These are phyloP conservation scores for Boletus hoseneyae DNA, from an alignment of 1,284 basidiomycete genomes.

Conservation along the genomic window DNA sequence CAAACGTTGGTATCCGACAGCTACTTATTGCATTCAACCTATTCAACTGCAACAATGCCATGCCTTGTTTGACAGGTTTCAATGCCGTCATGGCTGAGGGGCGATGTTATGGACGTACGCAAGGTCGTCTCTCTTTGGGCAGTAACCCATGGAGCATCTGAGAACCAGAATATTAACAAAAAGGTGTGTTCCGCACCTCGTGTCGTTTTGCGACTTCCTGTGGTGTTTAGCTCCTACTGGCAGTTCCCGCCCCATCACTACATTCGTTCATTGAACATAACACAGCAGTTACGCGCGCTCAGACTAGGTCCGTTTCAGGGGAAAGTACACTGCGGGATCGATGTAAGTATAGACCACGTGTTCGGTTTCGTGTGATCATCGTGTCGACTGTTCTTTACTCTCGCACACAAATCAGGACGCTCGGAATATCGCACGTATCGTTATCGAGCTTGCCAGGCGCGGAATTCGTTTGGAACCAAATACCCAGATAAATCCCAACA, in stretches of 20 bases:
- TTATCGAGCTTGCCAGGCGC: constrained; percentile 68
- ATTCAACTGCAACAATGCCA: constrained; percentile 19
- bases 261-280: constrained; percentile 53
- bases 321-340: constrained; percentile 82
- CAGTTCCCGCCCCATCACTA: constrained; percentile 18
- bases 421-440: constrained; percentile 78
- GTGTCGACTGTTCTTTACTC: constrained; percentile 10
- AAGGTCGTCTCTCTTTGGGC: constrained; percentile 50
- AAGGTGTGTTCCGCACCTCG: constrained; percentile 21
- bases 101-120: constrained; percentile 69
- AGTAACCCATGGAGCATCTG: constrained; percentile 19
- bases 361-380: constrained; percentile 15
- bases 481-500: constrained; percentile 60
- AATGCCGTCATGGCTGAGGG: constrained; percentile 67
- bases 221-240: constrained; percentile 13
- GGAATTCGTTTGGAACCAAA: constrained; percentile 72
- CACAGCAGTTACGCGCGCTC: constrained; percentile 57
- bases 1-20: constrained; percentile 48
- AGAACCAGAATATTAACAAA: constrained; percentile 25
- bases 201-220: constrained; percentile 10
- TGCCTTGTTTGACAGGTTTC: constrained; percentile 44
- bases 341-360: constrained; percentile 52
- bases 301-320: constrained; percentile 70
- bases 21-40: constrained; percentile 33
- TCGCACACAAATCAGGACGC: constrained; percentile 58